Evolutionary conservation across 495 filamentous ascomycete genomes (phyloP).

Genomic region (Hypoxylon subgilvum): DNA sequence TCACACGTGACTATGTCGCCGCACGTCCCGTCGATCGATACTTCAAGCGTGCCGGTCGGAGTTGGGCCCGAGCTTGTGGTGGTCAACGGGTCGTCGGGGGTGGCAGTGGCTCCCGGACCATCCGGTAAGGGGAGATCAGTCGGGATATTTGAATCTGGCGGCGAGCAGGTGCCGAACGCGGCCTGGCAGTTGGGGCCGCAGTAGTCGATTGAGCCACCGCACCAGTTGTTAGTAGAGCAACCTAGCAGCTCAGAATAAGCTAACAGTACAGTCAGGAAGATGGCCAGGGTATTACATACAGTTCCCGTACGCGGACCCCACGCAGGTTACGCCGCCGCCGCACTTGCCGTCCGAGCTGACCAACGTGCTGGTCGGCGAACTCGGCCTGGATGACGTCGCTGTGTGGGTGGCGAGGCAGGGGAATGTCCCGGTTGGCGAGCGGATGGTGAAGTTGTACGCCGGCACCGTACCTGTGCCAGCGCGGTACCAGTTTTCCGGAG

Average conservation of each 20-base stretch:
- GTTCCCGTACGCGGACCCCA: conserved; percentile 50
- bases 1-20: conserved; percentile 52
- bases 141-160: conserved; percentile 22
- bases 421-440: conserved; percentile 34
- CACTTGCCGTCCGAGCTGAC: conserved; percentile 61
- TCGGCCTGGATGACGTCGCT: conserved; percentile 15
- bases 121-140: conserved; percentile 20
- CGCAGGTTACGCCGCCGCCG: conserved; percentile 57
- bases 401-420: conserved; percentile 30
- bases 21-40: conserved; percentile 47
- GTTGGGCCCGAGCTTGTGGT: conserved; percentile 16
- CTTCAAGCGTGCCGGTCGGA: conserved; percentile 33
- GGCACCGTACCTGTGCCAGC: conserved; percentile 37
- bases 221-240: conserved; percentile 53
- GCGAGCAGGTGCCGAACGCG: conserved; percentile 55
- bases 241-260: conserved; percentile 27
- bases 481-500: conserved; percentile 74
- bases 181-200: conserved; percentile 59
- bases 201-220: conserved; percentile 56
- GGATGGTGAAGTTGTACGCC: conserved; percentile 32
- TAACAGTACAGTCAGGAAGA: conserved; percentile 5
- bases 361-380: conserved; percentile 38
- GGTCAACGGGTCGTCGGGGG: conserved; percentile 22
- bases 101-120: conserved; percentile 12
- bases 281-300: conserved; percentile 35